Base-by-base conservation (phyloP, 805 yeast species). In the Wickerhamomyces tratensis region DNA sequence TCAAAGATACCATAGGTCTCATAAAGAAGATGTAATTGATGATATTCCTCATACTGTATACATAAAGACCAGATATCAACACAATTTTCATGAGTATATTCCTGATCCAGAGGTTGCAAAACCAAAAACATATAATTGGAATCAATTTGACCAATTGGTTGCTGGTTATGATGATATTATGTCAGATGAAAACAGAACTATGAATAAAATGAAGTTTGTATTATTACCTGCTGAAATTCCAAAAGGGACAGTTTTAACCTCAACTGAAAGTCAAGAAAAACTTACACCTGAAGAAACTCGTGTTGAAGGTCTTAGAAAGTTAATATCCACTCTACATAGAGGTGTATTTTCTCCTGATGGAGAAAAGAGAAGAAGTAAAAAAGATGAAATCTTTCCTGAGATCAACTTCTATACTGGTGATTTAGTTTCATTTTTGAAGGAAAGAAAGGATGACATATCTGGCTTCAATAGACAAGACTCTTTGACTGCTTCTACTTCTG, bases 371-470 rank as follows among this genome's bases (percentile, higher is more conserved):
- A 58, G 59, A 39, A 50, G 48, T 26, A 65, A 63, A 29, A 59
- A 51, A 36, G 73, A 67, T 45, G 85, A 76, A 46, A 67, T 74
- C 10, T 65, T 70, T 31, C 93, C 94, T 0, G 95, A 87, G 46
- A 79, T 87, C 41, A 73, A 71, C 38, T 91, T 88, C 55, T 91
- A 91, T 57, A 91, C 98, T 0, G 96, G 96, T 0, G 83, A 80
- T 43, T 63, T 91, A 38, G 79, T 80, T 46, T 72, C 76, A 25
- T 87, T 80, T 48, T 67, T 91, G 42, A 64, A 65, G 14, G 76
- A 73, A 12, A 69, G 73, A 41, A 58, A 61, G 25, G 52, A 50
- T 35, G 52, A 58, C 5, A 54, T 49, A 25, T 14, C 58, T 49
- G 41, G 65, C 53, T 8, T 8, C 5, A 66, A 56, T 50, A 47